Base-by-base conservation (phyloP, 2,329 filamentous ascomycete species). In the Zymoseptoria crescenta region DNA sequence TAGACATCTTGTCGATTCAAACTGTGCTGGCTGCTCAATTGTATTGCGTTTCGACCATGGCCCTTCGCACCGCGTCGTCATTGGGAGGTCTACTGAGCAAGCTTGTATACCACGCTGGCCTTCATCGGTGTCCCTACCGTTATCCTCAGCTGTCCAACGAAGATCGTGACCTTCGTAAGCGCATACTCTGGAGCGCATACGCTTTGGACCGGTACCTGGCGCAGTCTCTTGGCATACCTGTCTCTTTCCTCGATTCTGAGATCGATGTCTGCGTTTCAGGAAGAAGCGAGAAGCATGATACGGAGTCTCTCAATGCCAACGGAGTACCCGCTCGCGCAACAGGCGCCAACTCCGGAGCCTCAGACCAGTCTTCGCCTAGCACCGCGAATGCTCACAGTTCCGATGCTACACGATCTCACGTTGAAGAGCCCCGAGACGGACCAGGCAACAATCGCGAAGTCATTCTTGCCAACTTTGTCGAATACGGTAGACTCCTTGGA, bases 51-150 rank as follows among this genome's bases (percentile, higher is more conserved):
- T 74, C 76, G 0, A 76, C 69, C 3, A 78, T 81, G 75, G 78
- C 79, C 1, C 71, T 81, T 6, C 74, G 79, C 21, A 74, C 75
- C 7, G 79, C 79, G 0, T 80, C 78, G 0, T 78, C 76, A 0
- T 72, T 81, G 5, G 76, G 77, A 24, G 79, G 80, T 4, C 72
- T 76, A 20, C 70, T 81, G 6, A 69, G 77, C 3, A 76, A 78
- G 50, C 74, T 76, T 5, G 74, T 81, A 52, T 77, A 79, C 24
- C 79, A 81, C 62, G 75, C 78, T 1, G 80, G 80, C 4, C 72
- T 81, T 6, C 79, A 82, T 63, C 73, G 80, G 2, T 81, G 80
- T 62, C 80, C 80, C 0, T 76, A 78, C 57, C 77, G 80, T 6
- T 82, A 81, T 45, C 65, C 64, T 24, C 64, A 66, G 49, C 59